Base-by-base conservation (phyloP, 2,329 filamentous ascomycete genomes). In the Penicillium sp. region DNA sequence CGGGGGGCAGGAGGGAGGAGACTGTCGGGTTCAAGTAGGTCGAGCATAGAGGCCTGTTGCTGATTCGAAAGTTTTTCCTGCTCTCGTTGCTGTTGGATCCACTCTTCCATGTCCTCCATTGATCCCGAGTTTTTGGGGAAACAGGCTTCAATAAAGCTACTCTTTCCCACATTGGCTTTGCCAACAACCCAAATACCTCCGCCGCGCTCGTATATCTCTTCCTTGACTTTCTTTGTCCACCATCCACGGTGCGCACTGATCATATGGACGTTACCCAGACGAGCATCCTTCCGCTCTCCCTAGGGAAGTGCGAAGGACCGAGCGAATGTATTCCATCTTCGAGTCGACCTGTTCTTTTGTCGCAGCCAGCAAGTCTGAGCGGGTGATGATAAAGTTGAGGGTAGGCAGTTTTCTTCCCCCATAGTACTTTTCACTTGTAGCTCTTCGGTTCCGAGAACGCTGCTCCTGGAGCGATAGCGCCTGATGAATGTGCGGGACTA, bases 131-230 rank as follows among this genome's bases (percentile, higher is more conserved):
- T 83, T 74, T 86, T 84, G 3, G 94, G 91, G 60, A 90, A 95
- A 6, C 96, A 82, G 4, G 83, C 80, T 57, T 93, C 84, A 50
- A 97, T 95, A 2, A 98, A 78, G 62, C 86, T 85, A 59, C 91
- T 97, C 70, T 98, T 98, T 20, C 93, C 94, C 2, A 97, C 94
- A 63, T 98, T 98, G 52, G 89, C 89, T 68, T 95, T 97, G n/a
- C 93, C 93, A 2, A 98, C 86, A 76, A 98, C 84, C 91, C 93
- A 98, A 13, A 87, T 85, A 13, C 84, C 93, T 4, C 91, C 91
- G 3, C 89, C 89, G 40, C 87, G 80, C 35, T 82, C 72, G 78
- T 83, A 90, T 38, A 98, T 89, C 39, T 90, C 85, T 57, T 95
- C 84, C 66, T 88, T 95, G 45, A 98, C 72, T 40, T 86, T 76